phyloP scores from a whole-genome alignment of 176 grass and related monocot species.

The Oryza glumipatula region DNA sequence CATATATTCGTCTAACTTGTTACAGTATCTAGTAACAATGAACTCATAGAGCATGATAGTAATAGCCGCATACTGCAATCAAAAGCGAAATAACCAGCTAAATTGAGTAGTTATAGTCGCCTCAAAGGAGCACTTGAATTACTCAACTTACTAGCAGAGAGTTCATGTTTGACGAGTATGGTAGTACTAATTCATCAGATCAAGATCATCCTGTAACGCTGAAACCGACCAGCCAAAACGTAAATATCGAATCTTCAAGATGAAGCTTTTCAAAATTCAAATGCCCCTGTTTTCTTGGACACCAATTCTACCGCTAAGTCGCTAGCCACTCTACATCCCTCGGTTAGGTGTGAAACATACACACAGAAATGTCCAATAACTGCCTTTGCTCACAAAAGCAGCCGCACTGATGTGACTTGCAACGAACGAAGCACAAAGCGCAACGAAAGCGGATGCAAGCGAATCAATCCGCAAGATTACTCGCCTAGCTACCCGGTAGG shows the following conservation, averaged over 20 bases:
- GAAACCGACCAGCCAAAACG: neutral
- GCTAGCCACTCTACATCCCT: neutral
- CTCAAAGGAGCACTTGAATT: no score
- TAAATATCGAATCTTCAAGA: neutral
- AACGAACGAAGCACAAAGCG: slow-evolving; percentile 19
- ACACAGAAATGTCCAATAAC: neutral
- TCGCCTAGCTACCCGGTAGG: neutral
- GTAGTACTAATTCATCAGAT: neutral
- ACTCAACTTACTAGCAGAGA: neutral
- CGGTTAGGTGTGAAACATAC: neutral
- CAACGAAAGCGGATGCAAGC: neutral
- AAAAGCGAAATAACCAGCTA: no score
- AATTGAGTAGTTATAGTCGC: no score
- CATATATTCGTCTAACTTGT: neutral
- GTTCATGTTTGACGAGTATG: neutral
- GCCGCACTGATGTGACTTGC: slow-evolving; percentile 9
- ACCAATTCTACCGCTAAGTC: neutral
- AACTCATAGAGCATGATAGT: neutral
- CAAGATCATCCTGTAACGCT: neutral
- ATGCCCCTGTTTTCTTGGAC: neutral
- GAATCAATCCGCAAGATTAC: neutral
- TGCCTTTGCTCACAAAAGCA: slow-evolving; percentile 13
- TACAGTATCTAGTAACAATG: neutral
- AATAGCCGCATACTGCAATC: neutral
- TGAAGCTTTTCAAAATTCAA: neutral